Evolutionary conservation across 2,329 filamentous ascomycete species (phyloP).

Genomic region (Epichloe brachyelytri): DNA sequence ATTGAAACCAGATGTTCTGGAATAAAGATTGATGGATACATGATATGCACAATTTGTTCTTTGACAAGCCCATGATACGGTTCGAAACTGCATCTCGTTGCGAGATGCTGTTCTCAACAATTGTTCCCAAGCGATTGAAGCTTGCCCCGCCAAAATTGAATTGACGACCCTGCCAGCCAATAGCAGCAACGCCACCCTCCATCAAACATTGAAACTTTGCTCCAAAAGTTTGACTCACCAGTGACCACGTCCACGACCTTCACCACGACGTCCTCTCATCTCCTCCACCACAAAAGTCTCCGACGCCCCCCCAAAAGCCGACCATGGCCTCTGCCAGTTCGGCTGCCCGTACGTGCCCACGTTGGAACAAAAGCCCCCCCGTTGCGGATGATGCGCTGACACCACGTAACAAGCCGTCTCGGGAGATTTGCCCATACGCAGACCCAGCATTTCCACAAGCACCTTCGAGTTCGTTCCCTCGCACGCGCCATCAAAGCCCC

Average conservation of each 20-base stretch:
- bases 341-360: neutral
- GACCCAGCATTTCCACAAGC: constrained; percentile 7
- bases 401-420: neutral
- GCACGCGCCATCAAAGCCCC: neutral
- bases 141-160: too few relatives aligned
- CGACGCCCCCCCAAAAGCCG: neutral
- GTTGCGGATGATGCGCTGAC: neutral
- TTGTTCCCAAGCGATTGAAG: too few relatives aligned
- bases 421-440: constrained; percentile 3
- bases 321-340: constrained; percentile 1
- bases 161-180: too few relatives aligned
- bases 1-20: too few relatives aligned
- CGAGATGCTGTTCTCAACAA: too few relatives aligned
- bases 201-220: neutral
- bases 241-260: neutral
- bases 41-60: too few relatives aligned
- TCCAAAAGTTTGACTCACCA: constrained; percentile 2
- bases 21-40: too few relatives aligned
- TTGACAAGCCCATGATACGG: too few relatives aligned
- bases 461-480: constrained; percentile 10
- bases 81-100: too few relatives aligned
- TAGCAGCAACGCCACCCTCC: too few relatives aligned
- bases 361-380: neutral
- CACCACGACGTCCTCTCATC: neutral
- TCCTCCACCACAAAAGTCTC: neutral